These are phyloP conservation scores for Saprolegnia parasitica DNA, from an alignment of 352 stramenopile genomes.

Conservation along the genomic window DNA sequence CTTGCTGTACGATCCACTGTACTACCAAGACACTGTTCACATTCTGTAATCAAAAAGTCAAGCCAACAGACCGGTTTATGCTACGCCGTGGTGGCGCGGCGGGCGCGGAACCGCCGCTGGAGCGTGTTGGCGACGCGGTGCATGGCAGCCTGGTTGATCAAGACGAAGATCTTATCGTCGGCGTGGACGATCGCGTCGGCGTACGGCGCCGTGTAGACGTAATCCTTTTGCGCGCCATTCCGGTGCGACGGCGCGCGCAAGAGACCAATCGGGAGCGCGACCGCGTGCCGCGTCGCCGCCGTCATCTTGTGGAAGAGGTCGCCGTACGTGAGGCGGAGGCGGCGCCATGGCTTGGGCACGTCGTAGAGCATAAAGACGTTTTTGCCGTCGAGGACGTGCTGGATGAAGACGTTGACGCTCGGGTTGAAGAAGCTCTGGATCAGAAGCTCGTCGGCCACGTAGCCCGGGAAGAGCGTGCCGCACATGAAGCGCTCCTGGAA, in stretches of 20 bases:
- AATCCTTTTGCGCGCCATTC: conserved; percentile 54
- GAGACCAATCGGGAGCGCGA: conserved; percentile 72
- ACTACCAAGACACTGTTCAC: too few species aligned
- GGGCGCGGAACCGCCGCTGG: conserved; percentile 59
- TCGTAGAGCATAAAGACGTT: conserved; percentile 84
- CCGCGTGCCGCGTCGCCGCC: conserved; percentile 34
- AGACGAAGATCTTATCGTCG: conserved; percentile 74
- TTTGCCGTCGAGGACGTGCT: conserved; percentile 76
- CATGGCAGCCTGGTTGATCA: conserved; percentile 69
- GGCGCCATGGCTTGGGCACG: conserved; percentile 52
- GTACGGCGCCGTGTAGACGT: conserved; percentile 76
- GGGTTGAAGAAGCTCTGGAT: conserved; percentile 87
- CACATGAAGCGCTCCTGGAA: conserved; percentile 85
- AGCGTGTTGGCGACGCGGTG: conserved; percentile 74
- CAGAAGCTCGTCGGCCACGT: conserved; percentile 71
- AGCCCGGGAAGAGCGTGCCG: conserved; percentile 72
- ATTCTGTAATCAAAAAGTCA: too few species aligned
- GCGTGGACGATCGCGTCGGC: conserved; percentile 56
- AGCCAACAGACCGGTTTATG: too few species aligned
- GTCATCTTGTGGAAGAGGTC: conserved; percentile 78
- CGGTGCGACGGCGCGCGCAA: conserved; percentile 50
- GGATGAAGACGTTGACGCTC: conserved; percentile 79
- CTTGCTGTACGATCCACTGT: too few species aligned
- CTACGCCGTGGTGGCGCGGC: neutral
- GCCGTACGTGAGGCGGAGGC: conserved; percentile 49